Conservation (phyloP, 148 eudicot species). For the Rhododendron griersonianum region DNA sequence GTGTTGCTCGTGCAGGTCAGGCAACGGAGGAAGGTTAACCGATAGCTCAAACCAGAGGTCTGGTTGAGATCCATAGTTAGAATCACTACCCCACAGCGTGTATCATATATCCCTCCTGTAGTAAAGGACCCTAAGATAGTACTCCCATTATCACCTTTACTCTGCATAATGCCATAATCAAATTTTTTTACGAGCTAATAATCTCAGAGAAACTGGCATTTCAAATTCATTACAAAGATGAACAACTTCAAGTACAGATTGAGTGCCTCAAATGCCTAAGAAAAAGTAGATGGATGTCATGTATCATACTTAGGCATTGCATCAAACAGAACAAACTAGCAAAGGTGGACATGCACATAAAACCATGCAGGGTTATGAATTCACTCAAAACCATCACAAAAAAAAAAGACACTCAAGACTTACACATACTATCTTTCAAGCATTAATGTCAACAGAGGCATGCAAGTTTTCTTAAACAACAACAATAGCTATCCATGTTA, state of each 20-base stretch:
- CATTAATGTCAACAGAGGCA: background rate
- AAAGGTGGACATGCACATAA: background rate
- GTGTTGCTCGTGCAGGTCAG: too few relatives aligned
- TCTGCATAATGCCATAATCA: background rate
- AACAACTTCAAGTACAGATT: background rate
- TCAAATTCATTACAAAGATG: too few relatives aligned
- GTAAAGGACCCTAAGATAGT: too few relatives aligned
- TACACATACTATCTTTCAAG: background rate
- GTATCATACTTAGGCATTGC: background rate
- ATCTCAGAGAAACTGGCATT: too few relatives aligned
- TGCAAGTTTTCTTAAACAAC: background rate
- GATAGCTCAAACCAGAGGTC: too few relatives aligned
- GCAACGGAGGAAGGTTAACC: too few relatives aligned
- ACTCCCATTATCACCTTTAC: background rate
- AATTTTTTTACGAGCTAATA: too few relatives aligned
- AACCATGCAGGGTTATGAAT: background rate
- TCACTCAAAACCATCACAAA: background rate
- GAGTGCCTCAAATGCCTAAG: background rate
- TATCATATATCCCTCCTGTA: too few relatives aligned
- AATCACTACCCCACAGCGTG: too few relatives aligned
- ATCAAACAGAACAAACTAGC: background rate
- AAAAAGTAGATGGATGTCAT: background rate
- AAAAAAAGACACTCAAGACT: background rate
- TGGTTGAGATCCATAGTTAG: too few relatives aligned
- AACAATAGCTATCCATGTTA: too few relatives aligned